Conservation (phyloP, 2,329 filamentous ascomycete species). For the Epichloe glyceriae region DNA sequence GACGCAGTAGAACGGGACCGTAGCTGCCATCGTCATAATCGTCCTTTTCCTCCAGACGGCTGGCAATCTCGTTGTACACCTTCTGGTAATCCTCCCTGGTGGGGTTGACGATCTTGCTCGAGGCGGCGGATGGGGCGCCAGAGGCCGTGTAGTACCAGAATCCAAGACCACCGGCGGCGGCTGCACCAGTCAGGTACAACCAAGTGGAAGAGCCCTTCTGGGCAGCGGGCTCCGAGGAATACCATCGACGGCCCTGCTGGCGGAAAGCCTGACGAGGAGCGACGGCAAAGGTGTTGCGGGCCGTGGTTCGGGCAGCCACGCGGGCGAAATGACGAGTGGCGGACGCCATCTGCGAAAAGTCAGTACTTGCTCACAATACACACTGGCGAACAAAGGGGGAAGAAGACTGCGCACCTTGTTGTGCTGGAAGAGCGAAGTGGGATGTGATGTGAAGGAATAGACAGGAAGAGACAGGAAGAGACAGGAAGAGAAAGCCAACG, state of each 20-base stretch:
- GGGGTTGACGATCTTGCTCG: conserved; percentile 52
- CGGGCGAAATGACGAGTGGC: conserved; percentile 43
- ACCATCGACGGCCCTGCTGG: conserved; percentile 62
- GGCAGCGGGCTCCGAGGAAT: conserved; percentile 53
- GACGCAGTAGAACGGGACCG: conserved; percentile 76
- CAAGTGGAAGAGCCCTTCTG: conserved; percentile 36
- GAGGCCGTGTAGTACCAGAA: conserved; percentile 53
- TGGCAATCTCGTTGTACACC: conserved; percentile 81
- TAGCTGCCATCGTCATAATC: conserved; percentile 97
- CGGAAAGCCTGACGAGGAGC: conserved; percentile 57
- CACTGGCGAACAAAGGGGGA: neutral
- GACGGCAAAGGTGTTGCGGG: conserved; percentile 44
- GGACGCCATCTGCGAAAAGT: conserved; percentile 21
- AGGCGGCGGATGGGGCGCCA: conserved; percentile 31
- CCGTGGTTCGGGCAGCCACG: conserved; percentile 44
- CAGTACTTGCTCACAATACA: neutral
- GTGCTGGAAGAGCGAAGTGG: neutral
- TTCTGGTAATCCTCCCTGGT: conserved; percentile 85
- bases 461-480: neutral
- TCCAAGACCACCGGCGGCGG: conserved; percentile 47
- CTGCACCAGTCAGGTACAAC: conserved; percentile 46
- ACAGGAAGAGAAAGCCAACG: neutral
- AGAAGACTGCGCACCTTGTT: neutral
- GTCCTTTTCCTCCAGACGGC: conserved; percentile 71
- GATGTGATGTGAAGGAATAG: neutral